phyloP scores from a whole-genome alignment of 371 early-diverging fungal species.

The Rhizopus stolonifer region DNA sequence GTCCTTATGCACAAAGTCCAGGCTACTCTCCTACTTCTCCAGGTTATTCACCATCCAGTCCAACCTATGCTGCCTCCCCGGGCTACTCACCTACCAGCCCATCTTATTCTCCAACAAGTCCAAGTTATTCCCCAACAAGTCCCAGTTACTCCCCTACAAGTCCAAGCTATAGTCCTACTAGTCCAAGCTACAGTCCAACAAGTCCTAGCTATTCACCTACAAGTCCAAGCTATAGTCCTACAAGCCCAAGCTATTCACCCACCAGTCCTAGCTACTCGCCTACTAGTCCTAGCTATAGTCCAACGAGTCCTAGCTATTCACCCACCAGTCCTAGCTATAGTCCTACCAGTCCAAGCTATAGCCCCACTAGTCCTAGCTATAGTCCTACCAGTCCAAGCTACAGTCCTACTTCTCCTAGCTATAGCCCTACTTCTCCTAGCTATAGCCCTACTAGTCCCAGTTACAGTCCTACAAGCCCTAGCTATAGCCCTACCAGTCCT shows the following conservation, averaged over 20 bases:
- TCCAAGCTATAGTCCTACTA: conserved; percentile 70
- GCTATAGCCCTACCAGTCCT: conserved; percentile 73
- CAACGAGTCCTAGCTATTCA: conserved; percentile 59
- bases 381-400: conserved; percentile 68
- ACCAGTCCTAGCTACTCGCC: conserved; percentile 77
- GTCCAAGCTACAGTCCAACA: conserved; percentile 68
- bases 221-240: conserved; percentile 78
- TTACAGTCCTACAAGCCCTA: conserved; percentile 73
- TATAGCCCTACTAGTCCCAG: conserved; percentile 75
- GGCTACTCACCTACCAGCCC: conserved; percentile 78
- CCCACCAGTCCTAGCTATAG: conserved; percentile 56
- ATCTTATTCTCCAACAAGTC: conserved; percentile 65
- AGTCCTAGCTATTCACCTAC: conserved; percentile 72
- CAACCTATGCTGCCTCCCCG: conserved; percentile 69
- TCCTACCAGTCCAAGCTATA: conserved; percentile 62
- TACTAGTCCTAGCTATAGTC: conserved; percentile 76
- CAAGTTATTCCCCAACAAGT: conserved; percentile 61
- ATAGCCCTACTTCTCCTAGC: conserved; percentile 75
- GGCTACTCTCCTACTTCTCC: conserved; percentile 81
- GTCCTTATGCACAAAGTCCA: conserved; percentile 58
- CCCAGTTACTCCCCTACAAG: conserved; percentile 65
- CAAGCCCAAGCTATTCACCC: conserved; percentile 72
- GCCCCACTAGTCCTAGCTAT: conserved; percentile 76
- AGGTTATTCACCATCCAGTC: conserved; percentile 70
- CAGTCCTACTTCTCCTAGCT: conserved; percentile 65